These are phyloP conservation scores for Baeospora myosura DNA, from an alignment of 1,284 basidiomycete genomes.

Conservation along the genomic window DNA sequence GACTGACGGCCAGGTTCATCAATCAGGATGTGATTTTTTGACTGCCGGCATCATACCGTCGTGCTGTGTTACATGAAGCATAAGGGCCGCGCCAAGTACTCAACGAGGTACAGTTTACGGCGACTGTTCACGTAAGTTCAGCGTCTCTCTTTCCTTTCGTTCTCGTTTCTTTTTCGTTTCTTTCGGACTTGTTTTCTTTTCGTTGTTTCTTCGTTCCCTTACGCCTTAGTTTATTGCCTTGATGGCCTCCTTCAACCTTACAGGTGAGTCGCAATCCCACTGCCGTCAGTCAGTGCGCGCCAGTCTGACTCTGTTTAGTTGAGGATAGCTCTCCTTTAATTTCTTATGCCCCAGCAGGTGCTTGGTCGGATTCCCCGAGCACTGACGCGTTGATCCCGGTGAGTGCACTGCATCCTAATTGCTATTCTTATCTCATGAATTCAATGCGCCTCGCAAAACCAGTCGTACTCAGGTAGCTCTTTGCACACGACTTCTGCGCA, in stretches of 20 bases:
- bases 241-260: constrained; percentile 40
- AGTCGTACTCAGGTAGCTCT: constrained; percentile 35
- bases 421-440: no score
- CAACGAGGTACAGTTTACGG: no score
- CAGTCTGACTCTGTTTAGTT: constrained; percentile 21
- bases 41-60: no score
- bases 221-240: constrained; percentile 24
- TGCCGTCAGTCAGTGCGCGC: not conserved
- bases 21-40: no score
- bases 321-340: constrained; percentile 42
- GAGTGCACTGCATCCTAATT: constrained; percentile 11
- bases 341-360: constrained; percentile 32
- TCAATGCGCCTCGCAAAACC: not conserved
- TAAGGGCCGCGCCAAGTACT: no score
- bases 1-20: no score
- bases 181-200: constrained; percentile 13
- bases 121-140: not conserved
- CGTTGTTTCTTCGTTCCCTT: constrained; percentile 13
- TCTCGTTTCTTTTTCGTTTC: constrained; percentile 2
- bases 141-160: not conserved
- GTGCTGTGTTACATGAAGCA: no score
- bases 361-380: constrained; percentile 34
- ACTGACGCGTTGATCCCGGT: constrained; percentile 30
- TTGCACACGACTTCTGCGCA: constrained; percentile 31
- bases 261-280: constrained; percentile 22